Evolutionary conservation across 2,329 filamentous ascomycete genomes (phyloP), one percentile per base, ranked within the genome.

Genomic region (Trichoderma harzianum): DNA sequence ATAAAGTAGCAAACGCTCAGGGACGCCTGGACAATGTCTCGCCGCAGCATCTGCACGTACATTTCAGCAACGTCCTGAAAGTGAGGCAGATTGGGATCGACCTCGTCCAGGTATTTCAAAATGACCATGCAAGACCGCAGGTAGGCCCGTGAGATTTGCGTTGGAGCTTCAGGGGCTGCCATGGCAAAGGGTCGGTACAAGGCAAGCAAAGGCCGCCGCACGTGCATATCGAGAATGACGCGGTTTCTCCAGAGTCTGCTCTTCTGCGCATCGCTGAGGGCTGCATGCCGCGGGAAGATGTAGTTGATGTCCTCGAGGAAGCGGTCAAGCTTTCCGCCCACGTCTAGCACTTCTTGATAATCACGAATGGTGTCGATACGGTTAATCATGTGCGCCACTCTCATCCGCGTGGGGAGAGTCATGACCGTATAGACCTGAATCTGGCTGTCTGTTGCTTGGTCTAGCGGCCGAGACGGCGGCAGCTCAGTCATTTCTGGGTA

Each of bases 1-100:
- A 89, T 86, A 71, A 86, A 89, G 74, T 85, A 88, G 75, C 87
- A 89, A 14, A 89, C 80, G 71, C 86, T 87, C 58, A 89, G 82
- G 3, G 86, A 85, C 0, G 87, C 86, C 76, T 88, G 86, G 24
- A 88, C 80, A 28, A 89, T 85, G 73, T 89, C 87, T 72, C 84
- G 83, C 74, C 86, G 87, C 43, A 89, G 77, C 12, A 87, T 80
- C 63, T 87, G 82, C 72, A 87, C 82, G 69, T 87, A 86, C 82
- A 88, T 86, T 71, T 86, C 84, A 74, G 82, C 82, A 28, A 87
- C 81, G 55, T 85, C 83, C 53, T 82, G 78, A 66, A 85, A 88
- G 61, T 84, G 83, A 3, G 84, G 80, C 6, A 83, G 79, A 28
- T 79, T 76, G 0, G 85, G 84, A 72, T 88, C 86, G 7, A 88